Base-by-base conservation (phyloP, 1,284 basidiomycete species). In the Lignosus rhinocerotis region DNA sequence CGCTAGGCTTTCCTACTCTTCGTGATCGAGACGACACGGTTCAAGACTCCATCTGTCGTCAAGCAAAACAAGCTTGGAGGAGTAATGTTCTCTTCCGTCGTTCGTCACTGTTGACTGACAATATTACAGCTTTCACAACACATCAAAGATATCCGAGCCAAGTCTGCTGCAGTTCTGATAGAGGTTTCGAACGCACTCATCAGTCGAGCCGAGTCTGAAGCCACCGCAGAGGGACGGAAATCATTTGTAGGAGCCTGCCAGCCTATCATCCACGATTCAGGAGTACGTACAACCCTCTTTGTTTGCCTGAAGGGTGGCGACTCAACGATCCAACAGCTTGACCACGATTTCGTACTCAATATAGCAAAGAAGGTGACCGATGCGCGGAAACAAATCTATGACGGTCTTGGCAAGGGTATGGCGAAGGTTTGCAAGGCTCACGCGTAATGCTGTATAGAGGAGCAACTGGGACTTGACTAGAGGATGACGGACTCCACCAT, bases 11-110 rank as follows among this genome's bases (percentile, higher is more conserved):
- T 88, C 63, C 76, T 91, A 51, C 71, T 92, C 10, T 80, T 92
- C 58, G 72, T 77, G 12, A 75, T 87, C 31, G 87, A 86, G 68
- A 87, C 86, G 0, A 65, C 82, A 49, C 83, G 90, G 10, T 92
- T 92, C 78, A 91, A 89, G 69, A 73, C 82, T 11, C 71, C 83
- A 6, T 80, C 86, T 2, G 77, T 88, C 32, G 81, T 88, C 46
- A 92, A 90, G 69, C 77, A 82, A 49, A 80, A 92, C 71, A 92
- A 87, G 70, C 80, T 90, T 45, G 84, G 87, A 41, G 76, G 77
- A 56, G 88, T 90, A 49, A 60, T 56, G 57, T 49, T 25, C n/a
- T 10, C 1, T 3, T 39, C 25, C 16, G 12, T 62, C 66, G 80
- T 76, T 34, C 42, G 41, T 4, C 16, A 62, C 16, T 5, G 50